phyloP scores from a whole-genome alignment of 768 basidiomycete species.

The Pleurotus platypus region DNA sequence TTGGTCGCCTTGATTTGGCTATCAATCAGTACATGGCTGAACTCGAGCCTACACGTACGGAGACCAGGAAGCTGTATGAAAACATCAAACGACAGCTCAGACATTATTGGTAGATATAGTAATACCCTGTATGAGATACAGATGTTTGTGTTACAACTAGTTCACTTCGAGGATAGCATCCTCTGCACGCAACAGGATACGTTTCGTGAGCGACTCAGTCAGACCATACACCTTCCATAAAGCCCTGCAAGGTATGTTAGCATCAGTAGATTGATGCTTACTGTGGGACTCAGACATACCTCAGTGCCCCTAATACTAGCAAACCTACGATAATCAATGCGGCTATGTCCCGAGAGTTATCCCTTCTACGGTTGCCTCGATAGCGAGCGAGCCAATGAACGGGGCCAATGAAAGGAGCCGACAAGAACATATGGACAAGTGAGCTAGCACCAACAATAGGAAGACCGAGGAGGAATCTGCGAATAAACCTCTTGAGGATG shows the following conservation, averaged over 20 bases:
- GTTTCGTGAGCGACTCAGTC: slow-evolving; percentile 57
- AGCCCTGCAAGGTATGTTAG: slow-evolving; percentile 41
- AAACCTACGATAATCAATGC: slow-evolving; percentile 63
- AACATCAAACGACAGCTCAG: slow-evolving; percentile 67
- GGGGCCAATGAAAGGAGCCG: slow-evolving; percentile 61
- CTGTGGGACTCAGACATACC: slow-evolving; percentile 31
- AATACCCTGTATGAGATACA: not conserved
- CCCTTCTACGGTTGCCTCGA: slow-evolving; percentile 51
- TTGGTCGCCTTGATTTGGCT: slow-evolving; percentile 68
- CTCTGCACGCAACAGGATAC: slow-evolving; percentile 66
- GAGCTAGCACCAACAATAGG: slow-evolving; percentile 78
- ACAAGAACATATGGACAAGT: slow-evolving; percentile 66
- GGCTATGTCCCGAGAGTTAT: slow-evolving; percentile 57
- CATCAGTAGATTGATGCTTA: slow-evolving; percentile 9
- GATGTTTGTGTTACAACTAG: slow-evolving; percentile 17
- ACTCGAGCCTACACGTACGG: slow-evolving; percentile 54
- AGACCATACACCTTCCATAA: slow-evolving; percentile 65
- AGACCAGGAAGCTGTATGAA: slow-evolving; percentile 67
- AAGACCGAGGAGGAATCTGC: slow-evolving; percentile 73
- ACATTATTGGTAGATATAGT: slow-evolving; percentile 59
- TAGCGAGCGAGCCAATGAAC: slow-evolving; percentile 70
- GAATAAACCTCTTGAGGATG: slow-evolving; percentile 52
- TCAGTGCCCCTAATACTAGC: slow-evolving; percentile 57
- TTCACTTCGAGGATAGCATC: slow-evolving; percentile 79
- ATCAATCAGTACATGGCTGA: slow-evolving; percentile 75